Evolutionary conservation across 129 eudicot genomes (phyloP).

Genomic region (Ambrosia trifida): DNA sequence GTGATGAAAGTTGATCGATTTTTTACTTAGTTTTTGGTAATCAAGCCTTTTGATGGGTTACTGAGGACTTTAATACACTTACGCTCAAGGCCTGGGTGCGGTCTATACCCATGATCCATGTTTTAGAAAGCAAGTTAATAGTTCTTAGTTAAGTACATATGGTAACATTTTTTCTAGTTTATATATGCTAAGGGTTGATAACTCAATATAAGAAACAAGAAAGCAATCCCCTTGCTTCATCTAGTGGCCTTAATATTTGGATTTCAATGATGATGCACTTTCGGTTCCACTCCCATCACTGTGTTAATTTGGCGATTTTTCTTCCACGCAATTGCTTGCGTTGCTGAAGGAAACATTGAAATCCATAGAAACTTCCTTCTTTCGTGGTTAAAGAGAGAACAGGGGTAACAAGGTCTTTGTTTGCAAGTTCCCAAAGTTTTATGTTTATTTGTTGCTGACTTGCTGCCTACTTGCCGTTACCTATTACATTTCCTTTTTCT

Average conservation of each 20-base stretch:
- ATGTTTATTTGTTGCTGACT: neutral
- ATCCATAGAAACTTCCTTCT: neutral
- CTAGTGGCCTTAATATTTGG: neutral
- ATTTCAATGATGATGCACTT: neutral
- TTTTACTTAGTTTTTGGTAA: neutral
- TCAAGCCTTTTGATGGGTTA: neutral
- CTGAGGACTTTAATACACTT: neutral
- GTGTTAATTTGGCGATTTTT: neutral
- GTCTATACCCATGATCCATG: neutral
- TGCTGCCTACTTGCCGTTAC: neutral
- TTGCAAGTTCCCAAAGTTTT: constrained; percentile 1
- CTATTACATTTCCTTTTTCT: neutral
- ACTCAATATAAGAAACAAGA: neutral
- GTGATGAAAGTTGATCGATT: neutral
- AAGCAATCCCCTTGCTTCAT: neutral
- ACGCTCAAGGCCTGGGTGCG: neutral
- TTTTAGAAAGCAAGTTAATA: neutral
- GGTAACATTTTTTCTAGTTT: neutral
- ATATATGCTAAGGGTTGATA: neutral
- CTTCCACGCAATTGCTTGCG: neutral
- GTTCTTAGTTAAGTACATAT: neutral
- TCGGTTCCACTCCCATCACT: neutral
- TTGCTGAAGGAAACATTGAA: neutral
- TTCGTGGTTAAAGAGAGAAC: too few species aligned
- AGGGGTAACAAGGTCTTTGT: neutral